Base-by-base conservation (phyloP, 768 basidiomycete species). In the Cystobasidium tubakii region DNA sequence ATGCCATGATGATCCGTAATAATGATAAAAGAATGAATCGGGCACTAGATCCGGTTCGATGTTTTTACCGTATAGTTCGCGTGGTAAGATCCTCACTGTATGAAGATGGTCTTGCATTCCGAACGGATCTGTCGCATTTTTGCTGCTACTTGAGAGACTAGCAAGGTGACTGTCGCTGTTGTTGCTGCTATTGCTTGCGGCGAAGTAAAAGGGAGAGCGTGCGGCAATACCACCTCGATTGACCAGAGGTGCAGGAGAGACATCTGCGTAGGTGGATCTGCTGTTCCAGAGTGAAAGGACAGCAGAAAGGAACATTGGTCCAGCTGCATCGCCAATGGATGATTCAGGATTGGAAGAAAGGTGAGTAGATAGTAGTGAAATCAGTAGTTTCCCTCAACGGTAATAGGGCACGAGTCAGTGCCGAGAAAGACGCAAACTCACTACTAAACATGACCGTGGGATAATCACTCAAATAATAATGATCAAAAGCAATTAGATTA, bases 1-100 rank as follows among this genome's bases (percentile, higher is more conserved):
- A 79, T 97, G 94, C 94, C 94, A 97, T 79, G 90, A 92, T 79
- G 93, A 96, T 34, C 92, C 94, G 78, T 96, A 97, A 83, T 87
- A 93, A 81, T 97, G 94, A 19, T 87, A 85, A 82, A 96, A 96
- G 85, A 94, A 96, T 1, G 92, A 86, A 79, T 94, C 86, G 1
- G 94, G 92, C 6, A 60, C 69, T 36, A 57, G 34, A n/a, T 27
- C 27, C 1, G 69, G 54, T 6, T 60, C 54, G 10, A 71, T 36
- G 31, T 71, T 71, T 83, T 99, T 99, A 73, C 95, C 95, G 79
- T 99, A 99, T n/a, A 97, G 85, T 9, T 90, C 85, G 82, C 92
- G 94, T n/a, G 96, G 93, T 2, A 98, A 84, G 74, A 99, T 88
- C 74, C 95, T 90, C 12, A 99, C 85, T 62, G 90, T 88, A 27